Conservation (phyloP, 2,329 filamentous ascomycete genomes). For the Leptoxyphium fumago region DNA sequence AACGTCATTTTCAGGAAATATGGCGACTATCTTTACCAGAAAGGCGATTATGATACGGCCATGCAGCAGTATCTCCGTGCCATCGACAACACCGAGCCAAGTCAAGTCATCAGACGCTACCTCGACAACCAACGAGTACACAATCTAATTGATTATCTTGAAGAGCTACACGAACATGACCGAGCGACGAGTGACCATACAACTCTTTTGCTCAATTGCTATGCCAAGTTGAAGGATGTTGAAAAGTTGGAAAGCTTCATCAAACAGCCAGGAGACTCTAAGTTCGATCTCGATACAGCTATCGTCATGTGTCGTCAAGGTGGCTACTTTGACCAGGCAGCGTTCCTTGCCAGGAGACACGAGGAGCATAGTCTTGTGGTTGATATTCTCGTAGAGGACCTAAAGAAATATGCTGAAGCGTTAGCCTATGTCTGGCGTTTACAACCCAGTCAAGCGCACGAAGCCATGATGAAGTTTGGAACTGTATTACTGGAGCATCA, state of each 20-base stretch:
- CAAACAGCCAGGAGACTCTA: constrained; percentile 83
- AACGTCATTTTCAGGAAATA: constrained; percentile 88
- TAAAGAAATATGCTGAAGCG: constrained; percentile 77
- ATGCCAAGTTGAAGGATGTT: constrained; percentile 94
- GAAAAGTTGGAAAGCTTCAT: constrained; percentile 94
- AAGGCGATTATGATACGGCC: constrained; percentile 91
- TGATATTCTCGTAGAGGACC: constrained; percentile 90
- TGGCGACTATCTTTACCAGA: constrained; percentile 87
- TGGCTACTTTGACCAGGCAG: constrained; percentile 91
- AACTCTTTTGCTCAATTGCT: constrained; percentile 87
- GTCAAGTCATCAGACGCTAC: constrained; percentile 93
- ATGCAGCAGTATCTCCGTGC: constrained; percentile 97
- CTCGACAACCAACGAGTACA: constrained; percentile 95
- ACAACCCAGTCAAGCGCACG: constrained; percentile 69
- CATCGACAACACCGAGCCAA: constrained; percentile 90
- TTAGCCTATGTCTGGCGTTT: constrained; percentile 83
- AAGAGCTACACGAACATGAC: constrained; percentile 87
- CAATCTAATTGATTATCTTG: constrained; percentile 91
- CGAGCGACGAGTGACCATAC: constrained; percentile 92
- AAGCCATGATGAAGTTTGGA: constrained; percentile 88
- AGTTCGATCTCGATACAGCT: constrained; percentile 92
- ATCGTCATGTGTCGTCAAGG: constrained; percentile 96
- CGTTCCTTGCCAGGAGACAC: constrained; percentile 87
- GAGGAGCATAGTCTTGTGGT: constrained; percentile 87
- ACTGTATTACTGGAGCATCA: constrained; percentile 80